Evolutionary conservation across 441 rosid genomes (phyloP).

Genomic region (Melastoma candidum): DNA sequence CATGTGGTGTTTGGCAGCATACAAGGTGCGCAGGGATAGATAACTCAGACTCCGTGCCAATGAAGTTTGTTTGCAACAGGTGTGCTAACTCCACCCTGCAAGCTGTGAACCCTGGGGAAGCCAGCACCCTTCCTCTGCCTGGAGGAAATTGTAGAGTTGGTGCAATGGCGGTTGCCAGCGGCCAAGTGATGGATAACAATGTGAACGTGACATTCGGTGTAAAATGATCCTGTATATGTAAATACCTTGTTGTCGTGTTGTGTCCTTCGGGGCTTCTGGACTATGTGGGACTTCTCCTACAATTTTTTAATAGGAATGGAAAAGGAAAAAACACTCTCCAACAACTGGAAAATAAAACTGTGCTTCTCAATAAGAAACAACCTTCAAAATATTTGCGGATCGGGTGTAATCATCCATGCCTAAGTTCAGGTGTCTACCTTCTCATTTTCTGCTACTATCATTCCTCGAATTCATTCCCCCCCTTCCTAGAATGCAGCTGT

Average conservation of each 20-base stretch:
- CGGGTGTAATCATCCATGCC: no score
- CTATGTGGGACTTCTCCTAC: no score
- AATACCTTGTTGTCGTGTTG: slow-evolving; percentile 2
- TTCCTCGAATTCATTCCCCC: slow-evolving; percentile 4
- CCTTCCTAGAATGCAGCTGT: neutral
- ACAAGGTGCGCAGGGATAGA: slow-evolving; percentile 62
- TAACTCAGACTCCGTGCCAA: slow-evolving; percentile 30
- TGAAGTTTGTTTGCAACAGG: slow-evolving; percentile 33
- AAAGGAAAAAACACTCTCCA: no score
- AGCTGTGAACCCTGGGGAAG: slow-evolving; percentile 1
- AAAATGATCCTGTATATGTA: slow-evolving; percentile 16
- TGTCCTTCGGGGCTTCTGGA: neutral
- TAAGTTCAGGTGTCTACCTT: slow-evolving; percentile 3
- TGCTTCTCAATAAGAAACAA: no score
- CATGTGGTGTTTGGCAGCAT: slow-evolving; percentile 63
- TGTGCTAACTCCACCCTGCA: slow-evolving; percentile 22
- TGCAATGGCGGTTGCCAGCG: slow-evolving; percentile 15
- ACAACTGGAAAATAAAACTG: no score
- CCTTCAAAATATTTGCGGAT: no score
- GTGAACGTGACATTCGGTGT: slow-evolving; percentile 28
- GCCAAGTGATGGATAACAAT: slow-evolving; percentile 16
- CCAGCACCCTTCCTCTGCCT: slow-evolving; percentile 8
- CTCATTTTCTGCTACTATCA: slow-evolving; percentile 7
- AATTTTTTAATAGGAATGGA: no score
- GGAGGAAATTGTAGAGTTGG: slow-evolving; percentile 35